phyloP scores from a whole-genome alignment of 2,329 filamentous ascomycete species.

The Verticillium nonalfalfae region DNA sequence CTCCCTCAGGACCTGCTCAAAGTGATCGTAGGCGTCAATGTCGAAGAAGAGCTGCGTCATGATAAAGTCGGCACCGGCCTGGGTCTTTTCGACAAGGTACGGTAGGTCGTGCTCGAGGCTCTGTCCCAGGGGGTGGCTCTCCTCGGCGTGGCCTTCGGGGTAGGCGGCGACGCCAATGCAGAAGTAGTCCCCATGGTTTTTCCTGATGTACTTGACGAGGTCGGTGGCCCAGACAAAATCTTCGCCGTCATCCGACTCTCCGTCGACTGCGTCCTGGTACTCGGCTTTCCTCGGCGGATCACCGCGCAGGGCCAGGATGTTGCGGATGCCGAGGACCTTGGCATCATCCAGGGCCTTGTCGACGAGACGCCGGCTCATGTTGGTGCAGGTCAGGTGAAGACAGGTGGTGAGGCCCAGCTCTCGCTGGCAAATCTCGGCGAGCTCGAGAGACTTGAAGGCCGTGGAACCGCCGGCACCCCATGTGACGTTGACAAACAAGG shows the following conservation, averaged over 20 bases:
- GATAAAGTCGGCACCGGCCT: conserved; percentile 92
- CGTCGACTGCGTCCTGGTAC: conserved; percentile 61
- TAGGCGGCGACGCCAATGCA: conserved; percentile 93
- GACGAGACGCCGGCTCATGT: conserved; percentile 83
- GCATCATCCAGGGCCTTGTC: conserved; percentile 88
- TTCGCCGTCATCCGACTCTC: conserved; percentile 57
- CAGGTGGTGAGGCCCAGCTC: conserved; percentile 91
- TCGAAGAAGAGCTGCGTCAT: conserved; percentile 99
- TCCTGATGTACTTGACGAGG: conserved; percentile 81
- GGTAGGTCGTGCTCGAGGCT: conserved; percentile 75
- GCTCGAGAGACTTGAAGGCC: conserved; percentile 80
- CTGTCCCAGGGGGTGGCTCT: conserved; percentile 69
- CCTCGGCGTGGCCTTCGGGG: conserved; percentile 90
- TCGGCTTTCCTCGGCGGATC: conserved; percentile 88
- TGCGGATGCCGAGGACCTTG: conserved; percentile 83
- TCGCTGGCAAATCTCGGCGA: conserved; percentile 91
- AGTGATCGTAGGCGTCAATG: conserved; percentile 71
- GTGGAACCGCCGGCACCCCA: conserved; percentile 97
- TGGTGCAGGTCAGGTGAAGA: conserved; percentile 93
- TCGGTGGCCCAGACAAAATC: conserved; percentile 88
- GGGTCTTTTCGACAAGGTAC: conserved; percentile 82
- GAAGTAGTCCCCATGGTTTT: conserved; percentile 87
- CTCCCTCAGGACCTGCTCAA: conserved; percentile 68
- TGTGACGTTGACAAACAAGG: conserved; percentile 93
- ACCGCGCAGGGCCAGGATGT: conserved; percentile 86